Base-by-base conservation (phyloP, 164 flowering plant genomes). In the Macadamia integrifolia region DNA sequence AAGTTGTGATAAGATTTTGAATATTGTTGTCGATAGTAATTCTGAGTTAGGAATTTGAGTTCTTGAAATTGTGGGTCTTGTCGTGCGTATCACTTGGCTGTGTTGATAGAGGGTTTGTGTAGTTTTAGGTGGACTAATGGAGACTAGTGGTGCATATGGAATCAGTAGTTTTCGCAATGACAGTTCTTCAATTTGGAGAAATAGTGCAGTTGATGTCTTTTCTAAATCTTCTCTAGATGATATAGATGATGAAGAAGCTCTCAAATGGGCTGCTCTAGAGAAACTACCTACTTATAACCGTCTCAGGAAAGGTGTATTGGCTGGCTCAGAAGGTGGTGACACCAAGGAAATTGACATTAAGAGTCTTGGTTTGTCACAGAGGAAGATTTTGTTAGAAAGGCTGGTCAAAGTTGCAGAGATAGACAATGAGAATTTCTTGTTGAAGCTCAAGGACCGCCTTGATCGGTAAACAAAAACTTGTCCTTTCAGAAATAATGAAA, bases 261-360 rank as follows among this genome's bases (percentile, higher is more conserved):
- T 91, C 1, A 87, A 70, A 74, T 87, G 97, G 97, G 97, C 93
- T 42, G 84, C 91, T 14, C 79, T 91, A 1, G 87, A 91, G 74
- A 87, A 81, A 50, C 81, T 91, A 6, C 92, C 94, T 0, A 91
- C 97, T 4, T 85, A 76, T 58, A 80, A 81, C 69, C 80, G 94
- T 18, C 58, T 88, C 44, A 85, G 79, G 82, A 91, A 78, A 77
- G 94, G 90, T 18, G 61, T 91, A 13, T 13, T 89, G 48, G 66
- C 78, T 8, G 83, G 77, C 40, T 2, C 40, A 9, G 70, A 83
- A 1, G 61, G 61, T 2, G 89, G 87, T 3, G 76, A 66, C 2
- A 66, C 67, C 9, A 76, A 29, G 58, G 92, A 88, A 59, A 69
- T 91, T 23, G 88, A 88, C 53, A 74, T 91, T 8, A 35, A 71